A percentile compares a stretch with the other conserved stretches of the same genome.
phyloP scores from a whole-genome alignment of 768 basidiomycete species.

The Paxillus rubicundulus region DNA sequence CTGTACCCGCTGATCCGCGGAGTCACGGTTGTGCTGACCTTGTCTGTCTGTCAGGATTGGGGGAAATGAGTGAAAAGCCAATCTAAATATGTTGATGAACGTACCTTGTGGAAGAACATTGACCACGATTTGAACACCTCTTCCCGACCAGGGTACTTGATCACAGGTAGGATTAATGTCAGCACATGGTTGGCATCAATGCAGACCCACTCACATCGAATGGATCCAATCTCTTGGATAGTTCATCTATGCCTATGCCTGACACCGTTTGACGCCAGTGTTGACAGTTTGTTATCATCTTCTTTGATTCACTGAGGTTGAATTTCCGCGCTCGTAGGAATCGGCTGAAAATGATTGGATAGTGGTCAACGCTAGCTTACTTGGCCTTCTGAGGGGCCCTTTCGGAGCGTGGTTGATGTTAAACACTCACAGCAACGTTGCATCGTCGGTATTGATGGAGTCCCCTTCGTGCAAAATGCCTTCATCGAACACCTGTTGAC shows the following conservation, averaged over 20 bases:
- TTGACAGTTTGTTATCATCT: constrained; percentile 66
- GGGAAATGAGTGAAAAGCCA: background rate
- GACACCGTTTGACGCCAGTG: constrained; percentile 65
- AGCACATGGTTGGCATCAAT: background rate
- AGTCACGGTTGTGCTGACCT: constrained; percentile 38
- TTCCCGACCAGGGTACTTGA: constrained; percentile 66
- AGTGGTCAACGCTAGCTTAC: constrained; percentile 4
- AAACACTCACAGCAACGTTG: constrained; percentile 53
- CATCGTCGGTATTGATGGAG: constrained; percentile 57
- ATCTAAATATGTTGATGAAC: constrained; percentile 8
- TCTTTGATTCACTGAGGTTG: constrained; percentile 54
- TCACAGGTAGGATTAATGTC: background rate
- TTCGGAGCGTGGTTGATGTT: background rate
- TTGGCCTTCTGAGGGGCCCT: background rate
- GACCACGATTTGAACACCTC: constrained; percentile 75
- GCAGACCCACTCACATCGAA: constrained; percentile 53
- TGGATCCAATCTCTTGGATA: constrained; percentile 62
- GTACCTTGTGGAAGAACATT: constrained; percentile 74
- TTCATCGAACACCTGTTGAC: constrained; percentile 49
- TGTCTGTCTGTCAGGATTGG: constrained; percentile 52
- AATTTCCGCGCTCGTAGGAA: constrained; percentile 75
- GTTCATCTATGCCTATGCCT: constrained; percentile 61
- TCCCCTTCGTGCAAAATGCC: constrained; percentile 58
- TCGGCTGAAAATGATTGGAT: constrained; percentile 42
- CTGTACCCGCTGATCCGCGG: background rate